Evolutionary conservation across 257 asterid species (phyloP), one percentile per base, ranked within the genome.

Genomic region (Coffea eugenioides): DNA sequence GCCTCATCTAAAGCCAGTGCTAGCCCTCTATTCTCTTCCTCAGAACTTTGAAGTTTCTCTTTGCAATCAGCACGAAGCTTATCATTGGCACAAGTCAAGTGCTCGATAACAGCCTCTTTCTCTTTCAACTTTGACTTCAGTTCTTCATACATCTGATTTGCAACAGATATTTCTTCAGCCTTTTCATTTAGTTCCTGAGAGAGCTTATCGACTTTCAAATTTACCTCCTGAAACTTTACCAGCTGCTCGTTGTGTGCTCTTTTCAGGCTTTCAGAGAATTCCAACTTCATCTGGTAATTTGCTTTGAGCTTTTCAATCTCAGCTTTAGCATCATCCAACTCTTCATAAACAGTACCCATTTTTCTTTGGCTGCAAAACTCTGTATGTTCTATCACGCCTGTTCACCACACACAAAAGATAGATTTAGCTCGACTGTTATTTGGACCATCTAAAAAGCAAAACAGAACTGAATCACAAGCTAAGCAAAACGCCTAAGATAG

Each of bases 321-420:
- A 56, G 91, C 86, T 86, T 88, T 93, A 61, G 92, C 90, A 64
- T 89, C 94, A 52, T 94, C 97, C n/a, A 94, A 87, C 82, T 90
- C 98, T 88, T 88, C 92, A 70, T 89, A 85, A 67, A 82, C 82
- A 18, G 71, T 65, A 39, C 90, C 93, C 98, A 92, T 57, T 92
- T 84, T 88, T 77, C 80, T 59, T 74, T 57, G 54, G 74, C 71
- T 83, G 75, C 74, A 62, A 12, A 76, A 67, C n/a, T 36, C 18
- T 25, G 59, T 41, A 46, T 75, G 46, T 75, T 34, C 59, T 73
- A 76, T 68, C 10, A n/a, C 3, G 46, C 86, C 89, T 85, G 79
- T 48, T 71, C 69, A 0, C 20, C 61, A 13, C 77, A 73, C 13
- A 57, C 54, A 41, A 18, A 36, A 66, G 64, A 68, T 10, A 51